Evolutionary conservation across 495 filamentous ascomycete species (phyloP), one percentile per base, ranked within the genome.

Genomic region (Penicillium manginii): DNA sequence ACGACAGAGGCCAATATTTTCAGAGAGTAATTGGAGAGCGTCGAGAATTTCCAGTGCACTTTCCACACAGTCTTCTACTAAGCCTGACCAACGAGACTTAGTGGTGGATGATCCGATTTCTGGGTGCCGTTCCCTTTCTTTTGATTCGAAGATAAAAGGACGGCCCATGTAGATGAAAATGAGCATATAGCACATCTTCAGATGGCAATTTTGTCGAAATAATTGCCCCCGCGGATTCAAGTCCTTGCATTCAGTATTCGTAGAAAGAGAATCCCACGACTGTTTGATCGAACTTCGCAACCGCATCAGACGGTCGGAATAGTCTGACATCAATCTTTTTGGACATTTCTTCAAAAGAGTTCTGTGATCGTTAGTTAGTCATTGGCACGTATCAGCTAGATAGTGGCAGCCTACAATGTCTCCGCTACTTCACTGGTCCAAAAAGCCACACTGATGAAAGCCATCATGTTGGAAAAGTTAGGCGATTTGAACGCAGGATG

Each of bases 1-100:
- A 48, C 77, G 75, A 11, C 77, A 78, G 22, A 81, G 72, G 11
- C 78, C 76, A 3, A 68, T 57, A 22, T 75, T 70, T 26, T 80
- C 73, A 12, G 74, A 67, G 9, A 81, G 68, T 1, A 73, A 63
- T 40, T 72, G 73, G 33, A 76, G 70, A 19, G 75, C 62, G 12
- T 76, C 71, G 31, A 81, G 67, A 4, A 76, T 75, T 45, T 77
- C 76, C 18, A 80, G 54, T 6, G 78, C 78, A n/a, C 76, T 76
- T 40, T 77, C 66, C 10, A 80, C 70, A 23, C 77, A 79, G 43
- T 80, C 77, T 4, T 69, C 68, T 12, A 79, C 71, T 8, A 81
- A 63, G 4, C 61, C 67, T 2, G 68, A 71, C 8, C 73, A 69
- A 57, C 67, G 69, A 64, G 31, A 64, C 47, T 11, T 54, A 58